These are phyloP conservation scores for Pseudogymnoascus destructans DNA, from an alignment of 2,329 filamentous ascomycete species.

Conservation along the genomic window DNA sequence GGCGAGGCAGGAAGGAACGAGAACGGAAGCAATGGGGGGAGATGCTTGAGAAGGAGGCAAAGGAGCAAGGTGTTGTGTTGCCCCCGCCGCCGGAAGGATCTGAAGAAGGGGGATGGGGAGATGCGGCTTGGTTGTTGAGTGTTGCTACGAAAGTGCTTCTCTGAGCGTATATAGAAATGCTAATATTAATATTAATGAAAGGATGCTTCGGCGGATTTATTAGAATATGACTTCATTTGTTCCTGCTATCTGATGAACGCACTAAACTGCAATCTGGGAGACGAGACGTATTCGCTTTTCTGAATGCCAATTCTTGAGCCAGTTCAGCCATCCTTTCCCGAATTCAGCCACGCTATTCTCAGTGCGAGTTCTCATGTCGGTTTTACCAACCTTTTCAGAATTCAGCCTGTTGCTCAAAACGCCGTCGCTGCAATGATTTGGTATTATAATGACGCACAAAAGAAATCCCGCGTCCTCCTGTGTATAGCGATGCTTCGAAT, in stretches of 20 bases:
- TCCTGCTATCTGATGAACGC: not conserved
- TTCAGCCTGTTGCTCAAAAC: not conserved
- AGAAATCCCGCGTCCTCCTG: not conserved
- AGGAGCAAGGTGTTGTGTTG: slow-evolving; percentile 17
- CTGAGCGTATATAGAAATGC: slow-evolving; percentile 9
- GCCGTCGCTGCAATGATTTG: not conserved
- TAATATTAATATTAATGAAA: slow-evolving; percentile 5
- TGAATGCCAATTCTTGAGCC: not conserved
- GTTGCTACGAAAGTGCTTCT: slow-evolving; percentile 35
- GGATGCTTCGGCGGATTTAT: not conserved
- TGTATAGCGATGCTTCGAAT: not conserved
- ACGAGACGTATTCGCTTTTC: not conserved
- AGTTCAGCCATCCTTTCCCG: not conserved
- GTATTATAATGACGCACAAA: not conserved
- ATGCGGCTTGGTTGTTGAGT: slow-evolving; percentile 54
- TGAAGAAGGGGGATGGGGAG: slow-evolving; percentile 49
- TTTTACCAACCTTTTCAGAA: not conserved
- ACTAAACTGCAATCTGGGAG: not conserved
- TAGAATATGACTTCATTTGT: not conserved
- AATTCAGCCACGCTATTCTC: not conserved
- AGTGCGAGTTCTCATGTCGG: not conserved
- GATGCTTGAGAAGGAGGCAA: slow-evolving; percentile 17
- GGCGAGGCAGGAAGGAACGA: not conserved
- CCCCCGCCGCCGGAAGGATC: slow-evolving; percentile 34
- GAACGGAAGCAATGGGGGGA: not conserved